A percentile compares a stretch with the other conserved stretches of the same genome.
These are phyloP conservation scores for Phaseolus coccineus DNA, from an alignment of 331 rosid species.

Conservation along the genomic window DNA sequence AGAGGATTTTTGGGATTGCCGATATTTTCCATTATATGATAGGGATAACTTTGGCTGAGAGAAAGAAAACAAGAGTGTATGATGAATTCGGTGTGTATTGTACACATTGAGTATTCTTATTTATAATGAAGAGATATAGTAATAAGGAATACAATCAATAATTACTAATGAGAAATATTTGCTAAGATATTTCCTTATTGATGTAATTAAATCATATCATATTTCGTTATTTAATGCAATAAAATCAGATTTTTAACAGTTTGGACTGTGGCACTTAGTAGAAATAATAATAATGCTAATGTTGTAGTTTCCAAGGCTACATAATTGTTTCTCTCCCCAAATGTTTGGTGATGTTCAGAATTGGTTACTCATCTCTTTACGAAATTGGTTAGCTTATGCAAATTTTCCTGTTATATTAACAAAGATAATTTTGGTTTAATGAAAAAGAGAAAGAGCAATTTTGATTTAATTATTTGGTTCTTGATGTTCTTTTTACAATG, in stretches of 20 bases:
- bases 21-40: no score
- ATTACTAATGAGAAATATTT: no score
- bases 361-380: background rate
- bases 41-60: no score
- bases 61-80: no score
- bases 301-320: conserved; percentile 8
- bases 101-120: no score
- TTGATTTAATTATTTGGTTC: conserved; percentile 24
- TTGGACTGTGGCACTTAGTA: background rate
- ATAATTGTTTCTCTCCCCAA: background rate
- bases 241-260: background rate
- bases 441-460: background rate
- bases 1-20: no score
- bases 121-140: no score
- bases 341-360: background rate
- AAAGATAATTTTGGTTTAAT: background rate
- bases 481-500: conserved; percentile 42
- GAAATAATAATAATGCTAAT: background rate
- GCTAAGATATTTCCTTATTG: no score
- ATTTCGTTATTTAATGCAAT: no score
- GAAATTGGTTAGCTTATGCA: conserved; percentile 1
- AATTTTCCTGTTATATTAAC: background rate
- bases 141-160: no score
- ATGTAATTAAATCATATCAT: no score
- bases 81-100: no score